A percentile compares a stretch with the other conserved stretches of the same genome.
Conservation (phyloP, 176 grass and related monocot genomes). For the bread wheat (Triticum aestivum) region DNA sequence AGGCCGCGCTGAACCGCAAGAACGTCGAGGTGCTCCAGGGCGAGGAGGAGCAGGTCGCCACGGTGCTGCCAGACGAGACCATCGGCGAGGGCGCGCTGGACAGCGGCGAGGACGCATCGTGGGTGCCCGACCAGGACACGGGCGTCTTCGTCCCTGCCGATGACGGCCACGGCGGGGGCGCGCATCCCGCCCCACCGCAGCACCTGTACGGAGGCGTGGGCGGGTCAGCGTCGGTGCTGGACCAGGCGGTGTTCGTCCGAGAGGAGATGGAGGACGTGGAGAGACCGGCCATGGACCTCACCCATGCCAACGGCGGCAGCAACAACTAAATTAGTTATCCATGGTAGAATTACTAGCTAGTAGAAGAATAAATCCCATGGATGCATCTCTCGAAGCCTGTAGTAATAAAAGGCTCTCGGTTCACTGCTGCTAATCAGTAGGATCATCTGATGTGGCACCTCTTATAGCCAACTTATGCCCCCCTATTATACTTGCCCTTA, state of each 20-base stretch:
- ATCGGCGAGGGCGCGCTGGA: not conserved
- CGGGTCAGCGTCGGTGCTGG: slow-evolving; percentile 44
- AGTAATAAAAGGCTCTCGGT: no score
- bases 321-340: not conserved
- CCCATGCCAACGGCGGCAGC: not conserved
- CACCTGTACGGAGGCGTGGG: not conserved
- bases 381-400: no score
- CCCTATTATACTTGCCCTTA: no score
- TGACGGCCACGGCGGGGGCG: not conserved
- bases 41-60: not conserved
- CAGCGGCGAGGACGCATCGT: slow-evolving; percentile 1
- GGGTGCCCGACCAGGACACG: slow-evolving; percentile 44
- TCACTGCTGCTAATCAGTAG: no score
- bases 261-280: slow-evolving; percentile 65
- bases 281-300: slow-evolving; percentile 23
- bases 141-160: slow-evolving; percentile 36
- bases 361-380: no score
- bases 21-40: slow-evolving; percentile 15
- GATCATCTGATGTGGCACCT: no score
- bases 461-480: no score
- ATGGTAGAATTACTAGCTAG: no score
- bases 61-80: slow-evolving; percentile 1
- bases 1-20: not conserved
- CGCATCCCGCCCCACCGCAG: not conserved
- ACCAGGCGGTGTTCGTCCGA: slow-evolving; percentile 47